Base-by-base conservation (phyloP, 2,329 filamentous ascomycete species). In the Elsinoe perseae region DNA sequence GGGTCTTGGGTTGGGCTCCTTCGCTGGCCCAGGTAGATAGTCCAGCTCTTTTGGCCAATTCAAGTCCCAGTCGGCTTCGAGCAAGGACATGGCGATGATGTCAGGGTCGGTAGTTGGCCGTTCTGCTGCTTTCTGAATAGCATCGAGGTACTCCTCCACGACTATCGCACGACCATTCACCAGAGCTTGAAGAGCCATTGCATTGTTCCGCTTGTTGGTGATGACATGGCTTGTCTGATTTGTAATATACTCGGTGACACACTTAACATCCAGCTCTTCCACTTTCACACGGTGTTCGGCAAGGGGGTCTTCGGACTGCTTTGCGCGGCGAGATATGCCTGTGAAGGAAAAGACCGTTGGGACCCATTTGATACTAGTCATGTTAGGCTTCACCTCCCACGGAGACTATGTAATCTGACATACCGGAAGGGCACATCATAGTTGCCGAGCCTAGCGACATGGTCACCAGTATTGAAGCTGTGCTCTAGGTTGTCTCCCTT, bases 221-320 rank as follows among this genome's bases (percentile, higher is more conserved):
- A 97, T 83, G 9, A 95, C 86, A 69, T 97, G 91, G 0, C 92
- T 95, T 0, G 92, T 96, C 25, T 80, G 73, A 14, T 75, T 78
- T 23, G 79, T 73, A 21, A 87, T 73, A 69, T 89, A 96, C 3
- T 90, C 84, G 42, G 81, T 77, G 12, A 87, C 75, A 12, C 89
- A 84, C 69, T 96, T 97, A 69, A 97, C 85, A 66, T 95, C 93
- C n/a, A 95, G 77, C 43, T 85, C 81, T 67, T 95, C 89, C 16
- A 97, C 80, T 54, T 79, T 79, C 28, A 80, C 73, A 60, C 81
- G 81, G 23, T 90, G 78, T 16, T 75, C 74, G 1, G 75, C 72
- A 56, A 91, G 75, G 1, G 85, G 82, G 62, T 56, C 63, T 48
- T 58, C 69, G 63, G 50, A 56, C 61, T 68, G 69, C 28, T 62